Evolutionary conservation across 768 basidiomycete genomes (phyloP).

Genomic region (Suillus decipiens): DNA sequence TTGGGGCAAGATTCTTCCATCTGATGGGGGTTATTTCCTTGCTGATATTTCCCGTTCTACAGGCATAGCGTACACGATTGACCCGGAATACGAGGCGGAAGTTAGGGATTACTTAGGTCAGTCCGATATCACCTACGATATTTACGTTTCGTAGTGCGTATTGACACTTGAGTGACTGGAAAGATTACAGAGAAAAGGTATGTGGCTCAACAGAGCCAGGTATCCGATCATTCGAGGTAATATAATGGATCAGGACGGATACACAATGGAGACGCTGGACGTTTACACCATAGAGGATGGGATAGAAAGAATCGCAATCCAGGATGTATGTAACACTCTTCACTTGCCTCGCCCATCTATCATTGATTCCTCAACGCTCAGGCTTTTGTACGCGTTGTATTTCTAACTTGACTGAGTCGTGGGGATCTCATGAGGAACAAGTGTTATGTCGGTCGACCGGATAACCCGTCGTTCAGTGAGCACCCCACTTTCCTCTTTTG

Average conservation of each 20-base stretch:
- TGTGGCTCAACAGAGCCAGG: background rate
- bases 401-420: background rate
- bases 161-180: background rate
- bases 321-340: constrained; percentile 42
- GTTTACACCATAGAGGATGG: constrained; percentile 61
- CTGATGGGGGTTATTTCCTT: background rate
- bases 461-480: constrained; percentile 89
- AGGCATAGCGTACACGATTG: constrained; percentile 90
- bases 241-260: constrained; percentile 69
- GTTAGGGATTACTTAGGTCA: constrained; percentile 84
- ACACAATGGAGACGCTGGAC: constrained; percentile 79
- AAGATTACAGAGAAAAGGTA: constrained; percentile 88
- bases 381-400: constrained; percentile 50
- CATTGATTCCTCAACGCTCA: constrained; percentile 22
- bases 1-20: constrained; percentile 60
- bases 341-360: background rate
- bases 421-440: constrained; percentile 25
- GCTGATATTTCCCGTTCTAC: constrained; percentile 1
- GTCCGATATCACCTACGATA: constrained; percentile 11
- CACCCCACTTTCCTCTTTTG: constrained; percentile 2
- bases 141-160: background rate
- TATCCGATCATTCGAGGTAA: background rate
- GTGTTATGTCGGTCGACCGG: constrained; percentile 86
- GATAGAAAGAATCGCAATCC: constrained; percentile 55
- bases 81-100: constrained; percentile 70